These are phyloP conservation scores for Metschnikowia baotianmanensis DNA, from an alignment of 805 yeast species.

Conservation along the genomic window DNA sequence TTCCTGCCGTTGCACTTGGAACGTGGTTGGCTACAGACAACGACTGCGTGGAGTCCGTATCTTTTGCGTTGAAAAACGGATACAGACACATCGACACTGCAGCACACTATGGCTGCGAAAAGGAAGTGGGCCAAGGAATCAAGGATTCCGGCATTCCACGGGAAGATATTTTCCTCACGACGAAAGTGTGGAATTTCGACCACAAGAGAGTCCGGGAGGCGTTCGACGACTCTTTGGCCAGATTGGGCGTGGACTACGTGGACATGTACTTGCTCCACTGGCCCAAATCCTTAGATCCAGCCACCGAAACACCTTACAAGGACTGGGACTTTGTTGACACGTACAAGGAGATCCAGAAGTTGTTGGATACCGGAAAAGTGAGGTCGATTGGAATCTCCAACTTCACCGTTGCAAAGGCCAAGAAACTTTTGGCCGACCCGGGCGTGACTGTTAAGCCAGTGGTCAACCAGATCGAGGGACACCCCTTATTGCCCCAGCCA, in stretches of 20 bases:
- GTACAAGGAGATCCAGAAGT: slow-evolving; percentile 33
- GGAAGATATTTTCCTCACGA: slow-evolving; percentile 19
- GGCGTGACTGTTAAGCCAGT: slow-evolving; percentile 20
- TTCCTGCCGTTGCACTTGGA: slow-evolving; percentile 73
- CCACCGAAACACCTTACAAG: slow-evolving; percentile 9
- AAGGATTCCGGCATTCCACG: slow-evolving; percentile 17
- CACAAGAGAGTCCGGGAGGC: slow-evolving; percentile 15
- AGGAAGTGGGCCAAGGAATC: slow-evolving; percentile 64
- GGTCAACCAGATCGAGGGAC: slow-evolving; percentile 22
- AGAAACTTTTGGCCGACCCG: slow-evolving; percentile 17
- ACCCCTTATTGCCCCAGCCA: slow-evolving; percentile 20
- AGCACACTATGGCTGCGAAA: slow-evolving; percentile 65
- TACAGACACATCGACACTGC: slow-evolving; percentile 82
- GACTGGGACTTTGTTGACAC: slow-evolving; percentile 30
- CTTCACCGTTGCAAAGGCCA: slow-evolving; percentile 16
- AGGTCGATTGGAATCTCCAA: slow-evolving; percentile 21
- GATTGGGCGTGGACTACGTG: slow-evolving; percentile 19
- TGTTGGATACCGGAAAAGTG: slow-evolving; percentile 21
- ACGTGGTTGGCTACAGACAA: slow-evolving; percentile 63
- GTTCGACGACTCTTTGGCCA: slow-evolving; percentile 17
- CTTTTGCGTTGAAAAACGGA: slow-evolving; percentile 60
- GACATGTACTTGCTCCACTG: slow-evolving; percentile 22
- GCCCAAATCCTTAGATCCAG: slow-evolving; percentile 17
- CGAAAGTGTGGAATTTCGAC: slow-evolving; percentile 19
- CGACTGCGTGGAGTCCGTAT: slow-evolving; percentile 56